Evolutionary conservation across 495 filamentous ascomycete genomes (phyloP), one percentile per base, ranked within the genome.

Genomic region (Ascodesmis nigricans): DNA sequence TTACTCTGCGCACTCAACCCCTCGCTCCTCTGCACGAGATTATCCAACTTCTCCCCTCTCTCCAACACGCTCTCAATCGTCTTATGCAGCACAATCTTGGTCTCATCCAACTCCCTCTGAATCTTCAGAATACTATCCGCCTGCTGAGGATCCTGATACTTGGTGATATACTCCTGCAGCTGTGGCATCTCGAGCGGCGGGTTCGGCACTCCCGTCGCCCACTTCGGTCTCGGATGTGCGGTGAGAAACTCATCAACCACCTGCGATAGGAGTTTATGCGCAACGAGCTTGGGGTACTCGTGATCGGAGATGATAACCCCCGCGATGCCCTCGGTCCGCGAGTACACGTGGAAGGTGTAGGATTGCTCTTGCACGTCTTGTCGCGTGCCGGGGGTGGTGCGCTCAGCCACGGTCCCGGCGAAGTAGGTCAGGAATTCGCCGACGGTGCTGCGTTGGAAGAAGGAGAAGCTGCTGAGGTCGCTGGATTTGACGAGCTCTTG

Each of bases 31-130:
- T 93, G 80, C 22, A 99, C 83, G 31, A 99, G 60, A 48, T 91
- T 52, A 60, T 93, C 83, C 43, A 99, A 90, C 42, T 83, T 65
- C 64, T 93, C 87, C n/a, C 87, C 87, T 1, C 87, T 60, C 63
- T 99, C 90, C 30, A 99, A 55, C 43, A 99, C 67, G 34, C 81
- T 66, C 65, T 99, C 87, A 43, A 99, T 99, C 54, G 95, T 95
- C 59, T 90, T 90, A 58, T 92, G 81, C 38, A 97, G 65, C 28
- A 91, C 73, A 51, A 92, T 87, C 70, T 93, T 97, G 36, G 90
- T 97, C 65, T 93, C 82, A 44, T 93, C 82, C 41, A 97, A 64
- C 58, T 97, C 83, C 58, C 78, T 75, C 59, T 95, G 90, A 45
- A 95, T 92, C 64, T 76, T 84, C 64, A 80, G 68, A 47, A 91